Evolutionary conservation across 225 moss, liverwort and hornwort species (phyloP).

Genomic region (Thuidium tamariscinum): DNA sequence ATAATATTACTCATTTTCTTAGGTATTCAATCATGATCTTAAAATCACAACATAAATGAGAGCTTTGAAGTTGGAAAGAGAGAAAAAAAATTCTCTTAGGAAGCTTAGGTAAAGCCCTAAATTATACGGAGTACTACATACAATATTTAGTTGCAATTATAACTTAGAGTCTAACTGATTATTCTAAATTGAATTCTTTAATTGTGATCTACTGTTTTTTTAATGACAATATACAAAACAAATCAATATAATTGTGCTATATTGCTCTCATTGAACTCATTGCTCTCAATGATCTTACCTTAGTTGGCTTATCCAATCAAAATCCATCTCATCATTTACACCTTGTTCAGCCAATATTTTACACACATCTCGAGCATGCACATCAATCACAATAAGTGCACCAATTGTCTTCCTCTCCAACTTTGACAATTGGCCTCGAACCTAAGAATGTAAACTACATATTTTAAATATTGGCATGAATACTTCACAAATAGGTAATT

Average conservation of each 20-base stretch:
- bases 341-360: slow-evolving; percentile 67
- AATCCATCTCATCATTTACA: slow-evolving; percentile 60
- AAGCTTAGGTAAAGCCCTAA: neutral
- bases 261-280: neutral
- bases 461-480: neutral
- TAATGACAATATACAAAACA: neutral
- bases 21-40: neutral
- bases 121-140: no score
- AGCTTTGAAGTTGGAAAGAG: neutral
- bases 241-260: no score
- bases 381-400: slow-evolving; percentile 71
- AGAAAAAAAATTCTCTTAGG: neutral
- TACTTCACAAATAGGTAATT: neutral
- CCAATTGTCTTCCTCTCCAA: slow-evolving; percentile 75
- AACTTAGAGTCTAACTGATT: neutral
- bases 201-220: neutral
- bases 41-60: neutral
- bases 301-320: slow-evolving; percentile 77
- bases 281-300: slow-evolving; percentile 18
- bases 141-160: neutral
- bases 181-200: neutral
- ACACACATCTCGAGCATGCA: slow-evolving; percentile 67
- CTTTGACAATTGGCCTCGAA: slow-evolving; percentile 55
- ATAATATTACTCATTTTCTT: neutral
- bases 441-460: slow-evolving; percentile 2